Conservation (phyloP, 805 yeast genomes). For the Candida pseudoglaebosa region DNA sequence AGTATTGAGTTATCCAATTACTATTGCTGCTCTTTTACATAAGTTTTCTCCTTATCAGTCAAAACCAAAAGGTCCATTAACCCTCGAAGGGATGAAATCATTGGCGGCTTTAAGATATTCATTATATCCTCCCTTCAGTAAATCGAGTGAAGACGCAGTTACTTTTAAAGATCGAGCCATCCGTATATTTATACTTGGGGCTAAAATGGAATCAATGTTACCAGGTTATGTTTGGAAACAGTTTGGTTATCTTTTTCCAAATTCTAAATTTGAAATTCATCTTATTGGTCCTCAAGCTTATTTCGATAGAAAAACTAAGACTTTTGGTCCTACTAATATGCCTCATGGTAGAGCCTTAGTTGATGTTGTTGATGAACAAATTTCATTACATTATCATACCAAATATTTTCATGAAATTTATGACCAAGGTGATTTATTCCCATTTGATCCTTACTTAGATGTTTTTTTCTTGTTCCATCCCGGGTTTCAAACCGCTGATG, state of each 20-base stretch:
- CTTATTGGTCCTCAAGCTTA: slow-evolving; percentile 92
- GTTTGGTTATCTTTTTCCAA: slow-evolving; percentile 79
- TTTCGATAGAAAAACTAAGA: slow-evolving; percentile 65
- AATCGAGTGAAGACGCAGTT: slow-evolving; percentile 45
- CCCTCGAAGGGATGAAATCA: slow-evolving; percentile 90
- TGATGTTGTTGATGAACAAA: slow-evolving; percentile 66
- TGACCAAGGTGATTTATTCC: slow-evolving; percentile 91
- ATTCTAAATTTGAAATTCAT: slow-evolving; percentile 76
- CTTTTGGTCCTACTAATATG: slow-evolving; percentile 51
- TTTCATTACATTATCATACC: slow-evolving; percentile 79
- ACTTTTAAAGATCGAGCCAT: slow-evolving; percentile 79
- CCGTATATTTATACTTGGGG: slow-evolving; percentile 85
- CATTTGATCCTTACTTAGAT: slow-evolving; percentile 95
- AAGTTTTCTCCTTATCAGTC: slow-evolving; percentile 80
- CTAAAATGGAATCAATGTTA: slow-evolving; percentile 88
- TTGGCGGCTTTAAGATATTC: slow-evolving; percentile 90
- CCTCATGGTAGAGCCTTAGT: slow-evolving; percentile 59
- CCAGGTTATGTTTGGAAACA: slow-evolving; percentile 97
- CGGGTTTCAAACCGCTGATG: slow-evolving; percentile 81
- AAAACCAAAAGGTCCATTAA: slow-evolving; percentile 81
- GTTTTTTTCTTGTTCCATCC: slow-evolving; percentile 94
- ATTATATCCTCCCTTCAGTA: slow-evolving; percentile 60
- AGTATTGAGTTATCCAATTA: slow-evolving; percentile 87
- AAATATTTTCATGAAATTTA: slow-evolving; percentile 88
- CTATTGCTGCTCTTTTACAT: slow-evolving; percentile 80